Base-by-base conservation (phyloP, 1,284 basidiomycete genomes). In the Sporisorium scitamineum region DNA sequence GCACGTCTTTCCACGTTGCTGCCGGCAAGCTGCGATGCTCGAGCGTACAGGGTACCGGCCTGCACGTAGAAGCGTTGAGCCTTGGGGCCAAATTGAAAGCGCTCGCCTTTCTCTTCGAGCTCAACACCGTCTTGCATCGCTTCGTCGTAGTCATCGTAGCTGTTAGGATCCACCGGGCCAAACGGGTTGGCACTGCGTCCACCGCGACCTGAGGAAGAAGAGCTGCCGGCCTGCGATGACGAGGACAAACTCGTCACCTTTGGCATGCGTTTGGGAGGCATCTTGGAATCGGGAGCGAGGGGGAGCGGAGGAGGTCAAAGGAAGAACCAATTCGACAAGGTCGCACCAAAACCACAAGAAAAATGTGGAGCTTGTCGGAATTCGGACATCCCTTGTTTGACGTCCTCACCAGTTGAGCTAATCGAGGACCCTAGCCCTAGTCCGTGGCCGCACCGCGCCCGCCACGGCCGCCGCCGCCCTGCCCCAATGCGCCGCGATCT, bases 51-150 rank as follows among this genome's bases (percentile, higher is more conserved):
- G 16, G 44, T 59, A 8, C 58, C 63, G 4, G 77, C 70, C 51
- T 72, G 64, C 2, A 67, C 55, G 52, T 73, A 79, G 65, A 71
- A 79, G 39, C 76, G 70, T 34, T 77, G 65, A 1, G 79, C 79
- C 45, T 80, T 80, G 14, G 58, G 29, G 0, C 79, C 78, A 24
- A 78, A 55, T 11, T 71, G 69, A 44, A 77, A 80, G 11, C 79
- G 68, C 48, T 80, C 79, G 4, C 74, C 79, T 53, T 76, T 79
- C 41, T 80, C 79, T 37, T 80, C 79, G 39, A 70, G 62, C 58
- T 79, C 73, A 34, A 76, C 66, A 7, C 77, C 79, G 31, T 75
- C 78, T 27, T 79, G 78, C 61, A 80, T 68, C 14, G 79, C 70
- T 42, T 76, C 68, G 32, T 80, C 79, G 42, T 62, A 76, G 57